Evolutionary conservation across 1,139 yeast species (phyloP).

Genomic region (Nadsonia commutata): DNA sequence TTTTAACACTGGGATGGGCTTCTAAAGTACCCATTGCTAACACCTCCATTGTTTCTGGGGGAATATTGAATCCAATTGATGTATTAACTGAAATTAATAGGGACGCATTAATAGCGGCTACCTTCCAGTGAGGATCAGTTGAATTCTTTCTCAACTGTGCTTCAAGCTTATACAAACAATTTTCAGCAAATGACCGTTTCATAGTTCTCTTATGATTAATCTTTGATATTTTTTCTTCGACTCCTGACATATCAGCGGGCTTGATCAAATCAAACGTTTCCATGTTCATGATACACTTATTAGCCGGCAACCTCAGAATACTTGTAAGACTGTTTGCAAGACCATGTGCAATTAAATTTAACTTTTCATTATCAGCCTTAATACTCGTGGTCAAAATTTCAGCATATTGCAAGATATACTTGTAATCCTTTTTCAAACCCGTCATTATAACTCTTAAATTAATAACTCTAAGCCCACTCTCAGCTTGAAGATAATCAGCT

Average conservation of each 20-base stretch:
- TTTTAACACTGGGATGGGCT: conserved; percentile 60
- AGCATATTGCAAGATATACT: conserved; percentile 34
- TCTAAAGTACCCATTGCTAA: conserved; percentile 43
- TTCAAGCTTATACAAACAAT: conserved; percentile 9
- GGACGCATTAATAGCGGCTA: conserved; percentile 39
- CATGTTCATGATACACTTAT: conserved; percentile 29
- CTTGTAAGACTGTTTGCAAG: conserved; percentile 5
- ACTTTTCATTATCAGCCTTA: conserved; percentile 37
- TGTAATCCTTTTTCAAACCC: conserved; percentile 44
- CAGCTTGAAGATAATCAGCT: conserved; percentile 43
- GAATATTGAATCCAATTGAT: conserved; percentile 28
- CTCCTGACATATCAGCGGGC: conserved; percentile 39
- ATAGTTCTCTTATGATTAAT: conserved; percentile 40
- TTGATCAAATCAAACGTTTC: conserved; percentile 35
- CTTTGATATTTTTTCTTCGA: conserved; percentile 35
- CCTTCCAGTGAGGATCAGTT: conserved; percentile 52
- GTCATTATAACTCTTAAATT: conserved; percentile 24
- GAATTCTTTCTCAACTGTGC: conserved; percentile 11
- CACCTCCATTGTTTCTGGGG: conserved; percentile 2
- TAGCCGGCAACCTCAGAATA: conserved; percentile 7
- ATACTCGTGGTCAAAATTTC: conserved; percentile 42
- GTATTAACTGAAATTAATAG: conserved; percentile 42
- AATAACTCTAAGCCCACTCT: conserved; percentile 44
- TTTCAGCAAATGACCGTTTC: conserved; percentile 12
- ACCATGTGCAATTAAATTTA: conserved; percentile 20